phyloP scores from a whole-genome alignment of 768 basidiomycete species.

The Boletus sp. region DNA sequence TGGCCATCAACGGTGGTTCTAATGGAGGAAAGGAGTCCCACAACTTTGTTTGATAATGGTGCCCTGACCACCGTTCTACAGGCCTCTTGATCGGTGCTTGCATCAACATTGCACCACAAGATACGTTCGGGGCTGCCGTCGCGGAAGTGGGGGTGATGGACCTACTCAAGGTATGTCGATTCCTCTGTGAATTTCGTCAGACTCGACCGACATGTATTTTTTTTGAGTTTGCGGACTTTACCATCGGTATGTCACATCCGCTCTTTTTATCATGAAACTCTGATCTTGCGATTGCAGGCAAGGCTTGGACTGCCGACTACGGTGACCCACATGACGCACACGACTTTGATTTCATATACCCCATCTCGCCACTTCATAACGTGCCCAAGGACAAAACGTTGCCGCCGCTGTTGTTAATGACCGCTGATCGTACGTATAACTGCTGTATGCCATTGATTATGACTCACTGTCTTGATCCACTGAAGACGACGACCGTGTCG shows the following conservation, averaged over 20 bases:
- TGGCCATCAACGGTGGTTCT: constrained; percentile 76
- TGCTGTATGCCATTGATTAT: neutral
- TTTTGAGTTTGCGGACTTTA: constrained; percentile 67
- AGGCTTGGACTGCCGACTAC: constrained; percentile 78
- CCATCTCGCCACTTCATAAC: constrained; percentile 79
- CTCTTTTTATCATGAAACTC: constrained; percentile 3
- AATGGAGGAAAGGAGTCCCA: constrained; percentile 61
- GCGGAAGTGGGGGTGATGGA: constrained; percentile 84
- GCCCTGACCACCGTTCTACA: constrained; percentile 23
- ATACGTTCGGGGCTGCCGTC: constrained; percentile 72
- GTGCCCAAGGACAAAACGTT: constrained; percentile 57
- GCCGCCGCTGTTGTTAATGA: constrained; percentile 73
- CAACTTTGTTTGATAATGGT: neutral
- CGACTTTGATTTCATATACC: constrained; percentile 84
- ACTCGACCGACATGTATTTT: neutral
- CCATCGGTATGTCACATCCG: constrained; percentile 50
- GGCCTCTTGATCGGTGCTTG: constrained; percentile 85
- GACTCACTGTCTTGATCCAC: constrained; percentile 3
- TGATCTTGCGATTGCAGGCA: constrained; percentile 39
- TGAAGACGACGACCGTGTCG: constrained; percentile 82
- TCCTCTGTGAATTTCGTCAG: neutral
- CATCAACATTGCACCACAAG: constrained; percentile 74
- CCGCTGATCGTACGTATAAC: constrained; percentile 71
- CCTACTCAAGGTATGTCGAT: constrained; percentile 58
- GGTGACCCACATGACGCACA: constrained; percentile 71